Evolutionary conservation across 1,139 yeast genomes (phyloP).

Genomic region (Lodderomyces theae): DNA sequence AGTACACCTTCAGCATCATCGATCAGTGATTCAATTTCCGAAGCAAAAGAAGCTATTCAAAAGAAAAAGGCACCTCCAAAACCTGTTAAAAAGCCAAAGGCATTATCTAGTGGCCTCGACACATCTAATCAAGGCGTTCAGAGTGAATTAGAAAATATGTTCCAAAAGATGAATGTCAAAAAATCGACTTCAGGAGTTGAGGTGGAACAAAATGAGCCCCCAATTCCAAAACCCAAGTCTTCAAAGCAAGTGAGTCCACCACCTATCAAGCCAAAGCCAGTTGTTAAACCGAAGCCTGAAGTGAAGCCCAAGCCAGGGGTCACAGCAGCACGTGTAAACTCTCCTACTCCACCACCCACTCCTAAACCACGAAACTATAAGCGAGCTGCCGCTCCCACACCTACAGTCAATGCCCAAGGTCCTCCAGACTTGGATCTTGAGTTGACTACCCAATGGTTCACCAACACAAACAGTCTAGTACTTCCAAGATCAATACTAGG

Average conservation of each 20-base stretch:
- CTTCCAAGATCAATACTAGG: slow-evolving; percentile 41
- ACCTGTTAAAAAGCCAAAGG: slow-evolving; percentile 30
- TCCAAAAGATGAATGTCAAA: slow-evolving; percentile 13
- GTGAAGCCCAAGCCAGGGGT: slow-evolving; percentile 18
- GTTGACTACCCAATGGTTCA: slow-evolving; percentile 46
- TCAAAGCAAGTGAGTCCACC: slow-evolving; percentile 7
- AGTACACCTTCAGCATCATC: slow-evolving; percentile 4
- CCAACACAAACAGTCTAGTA: slow-evolving; percentile 20
- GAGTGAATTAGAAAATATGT: slow-evolving; percentile 13
- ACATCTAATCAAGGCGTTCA: slow-evolving; percentile 15
- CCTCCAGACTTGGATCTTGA: slow-evolving; percentile 44
- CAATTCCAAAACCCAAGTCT: neutral
- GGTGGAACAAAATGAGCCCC: neutral
- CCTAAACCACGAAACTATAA: slow-evolving; percentile 36
- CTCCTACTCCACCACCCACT: slow-evolving; percentile 34
- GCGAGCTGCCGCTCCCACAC: slow-evolving; percentile 19
- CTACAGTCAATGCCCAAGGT: slow-evolving; percentile 14
- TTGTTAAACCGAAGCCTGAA: slow-evolving; percentile 13
- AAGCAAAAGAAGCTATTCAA: slow-evolving; percentile 5
- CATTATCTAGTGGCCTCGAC: neutral
- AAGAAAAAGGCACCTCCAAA: slow-evolving; percentile 41
- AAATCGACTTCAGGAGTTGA: slow-evolving; percentile 1
- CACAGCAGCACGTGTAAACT: neutral
- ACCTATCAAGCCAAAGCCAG: slow-evolving; percentile 8
- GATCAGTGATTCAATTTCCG: slow-evolving; percentile 6